Base-by-base conservation (phyloP, 2,329 filamentous ascomycete genomes). In the Parastagonospora nodorum region DNA sequence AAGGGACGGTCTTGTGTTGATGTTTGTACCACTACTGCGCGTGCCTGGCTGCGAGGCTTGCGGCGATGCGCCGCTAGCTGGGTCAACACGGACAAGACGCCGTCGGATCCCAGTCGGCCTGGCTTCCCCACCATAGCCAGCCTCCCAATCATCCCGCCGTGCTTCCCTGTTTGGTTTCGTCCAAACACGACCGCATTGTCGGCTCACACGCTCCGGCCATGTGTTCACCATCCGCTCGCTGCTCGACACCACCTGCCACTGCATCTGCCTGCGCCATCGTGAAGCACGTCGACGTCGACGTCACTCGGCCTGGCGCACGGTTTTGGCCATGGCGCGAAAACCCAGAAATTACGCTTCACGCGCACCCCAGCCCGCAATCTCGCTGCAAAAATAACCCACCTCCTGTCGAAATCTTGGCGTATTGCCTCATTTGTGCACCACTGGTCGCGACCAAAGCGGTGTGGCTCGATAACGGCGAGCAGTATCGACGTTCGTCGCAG, bases 261-360 rank as follows among this genome's bases (percentile, higher is more conserved):
- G 9, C 24, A n/a, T 29, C 24, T 32, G 5, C 19, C 31, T 10
- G n/a, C 33, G 27, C 19, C 19, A 24, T 24, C 36, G 33, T 36
- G 36, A 41, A 39, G 46, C 37, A 38, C 27, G 28, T 39, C 60
- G 48, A 38, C 27, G 28, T 39, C 60, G 48, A 61, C 56, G 59
- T 60, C 58, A 58, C 56, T 53, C 49, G 42, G 35, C 35, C n/a
- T 8, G 42, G 36, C 42, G 42, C 41, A 31, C 19, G 45, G 15
- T 53, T 53, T 51, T 35, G 48, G 41, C 41, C 50, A 8, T 42
- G 53, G 46, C 45, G 42, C 36, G 42, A 51, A 56, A 56, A 57
- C 29, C 42, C 48, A 52, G 58, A 67, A 52, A 67, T 68, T 67
- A 51, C 60, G 47, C 29, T 32, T 48, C 32, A 39, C 51, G 33